Evolutionary conservation across 257 asterid genomes (phyloP).

Genomic region (Nicotiana obtusifolia): DNA sequence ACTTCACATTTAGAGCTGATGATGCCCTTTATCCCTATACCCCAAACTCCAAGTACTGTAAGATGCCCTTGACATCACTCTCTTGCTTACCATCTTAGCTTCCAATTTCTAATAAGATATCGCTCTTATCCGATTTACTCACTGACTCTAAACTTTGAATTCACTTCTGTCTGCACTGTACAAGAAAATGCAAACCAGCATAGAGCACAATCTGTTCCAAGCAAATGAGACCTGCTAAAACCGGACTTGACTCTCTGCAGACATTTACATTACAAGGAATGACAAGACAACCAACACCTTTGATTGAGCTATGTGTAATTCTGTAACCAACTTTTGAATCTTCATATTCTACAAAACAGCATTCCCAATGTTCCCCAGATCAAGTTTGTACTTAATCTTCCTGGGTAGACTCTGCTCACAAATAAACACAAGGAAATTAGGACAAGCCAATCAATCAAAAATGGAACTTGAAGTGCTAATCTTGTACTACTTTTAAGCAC

Average conservation of each 20-base stretch:
- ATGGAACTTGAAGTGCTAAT: not conserved
- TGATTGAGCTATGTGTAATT: constrained; percentile 48
- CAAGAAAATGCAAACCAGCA: constrained; percentile 37
- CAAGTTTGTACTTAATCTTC: constrained; percentile 22
- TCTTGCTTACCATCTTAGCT: not conserved
- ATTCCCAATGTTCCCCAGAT: constrained; percentile 27
- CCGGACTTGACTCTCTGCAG: constrained; percentile 24
- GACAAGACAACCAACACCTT: constrained; percentile 15
- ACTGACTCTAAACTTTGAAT: constrained; percentile 24
- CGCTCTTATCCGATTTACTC: not conserved
- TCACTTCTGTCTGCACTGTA: constrained; percentile 22
- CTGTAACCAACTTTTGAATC: constrained; percentile 5
- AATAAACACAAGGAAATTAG: not conserved
- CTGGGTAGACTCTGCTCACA: constrained; percentile 33
- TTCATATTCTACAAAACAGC: constrained; percentile 33
- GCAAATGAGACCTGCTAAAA: constrained; percentile 25
- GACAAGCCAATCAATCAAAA: not conserved
- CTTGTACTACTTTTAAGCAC: not conserved
- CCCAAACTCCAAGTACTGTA: constrained; percentile 4
- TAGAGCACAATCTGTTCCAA: constrained; percentile 12
- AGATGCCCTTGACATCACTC: not conserved
- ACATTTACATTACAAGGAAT: constrained; percentile 38
- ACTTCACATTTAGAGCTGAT: not conserved
- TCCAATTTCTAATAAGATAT: not conserved
- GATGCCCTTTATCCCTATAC: not conserved